Conservation (phyloP, 78 protist species). For the Dictyostelium citrinum region DNA sequence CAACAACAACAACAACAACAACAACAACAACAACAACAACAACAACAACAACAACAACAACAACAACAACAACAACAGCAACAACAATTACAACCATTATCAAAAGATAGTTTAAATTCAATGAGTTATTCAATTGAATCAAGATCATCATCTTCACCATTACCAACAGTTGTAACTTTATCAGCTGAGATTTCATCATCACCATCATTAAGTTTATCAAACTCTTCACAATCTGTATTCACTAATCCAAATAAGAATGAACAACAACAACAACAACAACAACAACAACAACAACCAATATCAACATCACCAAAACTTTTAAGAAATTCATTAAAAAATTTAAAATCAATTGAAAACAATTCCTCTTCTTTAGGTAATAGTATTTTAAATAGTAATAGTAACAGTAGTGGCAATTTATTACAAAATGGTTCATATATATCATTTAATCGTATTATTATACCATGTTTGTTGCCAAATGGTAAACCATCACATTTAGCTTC, state of each 20-base stretch:
- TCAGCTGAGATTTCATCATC: not conserved
- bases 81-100: no score
- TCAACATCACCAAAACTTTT: not conserved
- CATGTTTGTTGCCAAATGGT: slow-evolving; percentile 29
- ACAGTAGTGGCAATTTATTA: not conserved
- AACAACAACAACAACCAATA: not conserved
- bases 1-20: not conserved
- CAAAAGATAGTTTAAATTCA: not conserved
- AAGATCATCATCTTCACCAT: not conserved
- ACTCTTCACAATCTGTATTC: not conserved
- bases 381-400: not conserved
- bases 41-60: not conserved
- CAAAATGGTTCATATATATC: not conserved
- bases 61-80: no score
- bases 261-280: not conserved
- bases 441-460: slow-evolving; percentile 36
- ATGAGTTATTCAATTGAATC: not conserved
- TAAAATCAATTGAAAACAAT: not conserved
- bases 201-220: not conserved
- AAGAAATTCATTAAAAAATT: not conserved
- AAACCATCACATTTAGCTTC: slow-evolving; percentile 45
- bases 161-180: not conserved
- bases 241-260: not conserved
- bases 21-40: not conserved
- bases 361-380: not conserved